These are phyloP conservation scores for Cercophora samala DNA, from an alignment of 495 filamentous ascomycete genomes.

Conservation along the genomic window DNA sequence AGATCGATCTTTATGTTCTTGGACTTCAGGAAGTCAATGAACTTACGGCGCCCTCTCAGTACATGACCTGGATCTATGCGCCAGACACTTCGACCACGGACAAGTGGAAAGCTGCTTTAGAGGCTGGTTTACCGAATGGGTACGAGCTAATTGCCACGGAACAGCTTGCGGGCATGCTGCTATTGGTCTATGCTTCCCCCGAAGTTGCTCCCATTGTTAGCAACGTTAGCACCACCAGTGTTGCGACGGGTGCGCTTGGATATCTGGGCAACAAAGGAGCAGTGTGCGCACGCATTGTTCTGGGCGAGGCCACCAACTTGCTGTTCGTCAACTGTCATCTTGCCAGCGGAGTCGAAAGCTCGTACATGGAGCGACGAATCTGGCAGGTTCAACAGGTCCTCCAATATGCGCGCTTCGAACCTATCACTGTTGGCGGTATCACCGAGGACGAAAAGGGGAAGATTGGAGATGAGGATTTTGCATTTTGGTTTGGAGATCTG, in stretches of 20 bases:
- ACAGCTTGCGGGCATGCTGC: conserved; percentile 79
- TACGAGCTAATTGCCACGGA: conserved; percentile 74
- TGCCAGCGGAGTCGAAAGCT: conserved; percentile 75
- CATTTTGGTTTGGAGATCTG: conserved; percentile 94
- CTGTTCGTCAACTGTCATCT: conserved; percentile 91
- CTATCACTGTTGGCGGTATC: conserved; percentile 58
- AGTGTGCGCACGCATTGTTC: conserved; percentile 71
- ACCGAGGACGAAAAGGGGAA: conserved; percentile 55
- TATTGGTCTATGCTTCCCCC: conserved; percentile 84
- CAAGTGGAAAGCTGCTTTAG: conserved; percentile 74
- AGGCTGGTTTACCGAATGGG: conserved; percentile 67
- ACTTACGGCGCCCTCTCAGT: conserved; percentile 60
- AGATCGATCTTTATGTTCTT: conserved; percentile 84
- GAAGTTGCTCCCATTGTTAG: conserved; percentile 65
- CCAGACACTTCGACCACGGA: conserved; percentile 61
- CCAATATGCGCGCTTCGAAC: conserved; percentile 67
- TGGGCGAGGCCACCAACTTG: conserved; percentile 86
- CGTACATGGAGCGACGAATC: conserved; percentile 75
- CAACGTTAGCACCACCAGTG: conserved; percentile 69
- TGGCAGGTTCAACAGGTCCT: conserved; percentile 84
- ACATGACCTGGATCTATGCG: conserved; percentile 61
- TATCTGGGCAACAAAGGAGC: conserved; percentile 97
- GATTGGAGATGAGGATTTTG: conserved; percentile 89
- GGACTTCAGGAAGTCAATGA: conserved; percentile 92
- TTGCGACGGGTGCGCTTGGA: conserved; percentile 85